Evolutionary conservation across 1,284 basidiomycete genomes (phyloP), one percentile per base, ranked within the genome.

Genomic region (Heliocybe sulcata): DNA sequence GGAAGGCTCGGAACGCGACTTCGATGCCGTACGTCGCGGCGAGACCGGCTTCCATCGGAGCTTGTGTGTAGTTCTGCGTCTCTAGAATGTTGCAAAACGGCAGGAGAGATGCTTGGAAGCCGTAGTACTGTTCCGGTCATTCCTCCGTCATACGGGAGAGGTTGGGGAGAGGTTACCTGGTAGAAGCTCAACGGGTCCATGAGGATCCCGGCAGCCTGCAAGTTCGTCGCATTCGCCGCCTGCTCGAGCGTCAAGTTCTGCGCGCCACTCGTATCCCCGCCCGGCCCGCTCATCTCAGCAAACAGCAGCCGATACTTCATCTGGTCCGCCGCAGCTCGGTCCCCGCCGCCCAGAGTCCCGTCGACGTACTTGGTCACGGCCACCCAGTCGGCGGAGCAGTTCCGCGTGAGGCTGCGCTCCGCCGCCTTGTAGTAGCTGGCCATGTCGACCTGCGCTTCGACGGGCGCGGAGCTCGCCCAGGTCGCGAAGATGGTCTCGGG

Each of bases 321-420:
- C 16, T 73, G 66, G n/a, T 63, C 65, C 38, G 61, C 62, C 22
- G 64, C 65, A 1, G 63, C 69, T 14, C 65, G 62, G 45, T 73
- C 69, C 2, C 60, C 62, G 14, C 69, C 67, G 26, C 62, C 65
- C 45, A 78, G 63, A 0, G 68, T 69, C 27, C 69, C 63, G 59
- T 79, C 77, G 6, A 77, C 76, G 58, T 68, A 69, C 48, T 69
- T 71, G 31, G 76, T 78, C 3, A 78, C 72, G 1, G 74, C 72
- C 48, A 76, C 72, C 76, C 76, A 79, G 65, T 79, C 77, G 1
- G 76, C 74, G 2, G 76, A 78, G 60, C 77, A 79, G 60, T 79
- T 78, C n/a, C 75, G 66, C 1, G 76, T 76, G 23, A 79, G 65
- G 55, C 75, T 77, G 33, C 77, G 70, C 56, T 78, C 75, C 1